Conservation (phyloP, 1,139 yeast genomes). For the Hanseniaspora uvarum region DNA sequence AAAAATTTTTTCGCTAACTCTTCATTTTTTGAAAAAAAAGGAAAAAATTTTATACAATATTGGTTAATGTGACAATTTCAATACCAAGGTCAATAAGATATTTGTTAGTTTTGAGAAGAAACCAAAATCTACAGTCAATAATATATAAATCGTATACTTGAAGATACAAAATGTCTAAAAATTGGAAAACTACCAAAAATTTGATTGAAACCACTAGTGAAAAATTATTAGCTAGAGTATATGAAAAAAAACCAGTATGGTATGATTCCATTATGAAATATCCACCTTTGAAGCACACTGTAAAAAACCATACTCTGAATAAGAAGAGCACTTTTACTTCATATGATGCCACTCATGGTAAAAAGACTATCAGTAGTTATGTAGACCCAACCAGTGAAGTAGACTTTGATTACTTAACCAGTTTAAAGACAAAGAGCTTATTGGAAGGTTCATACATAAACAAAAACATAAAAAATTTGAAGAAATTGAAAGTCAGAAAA, state of each 20-base stretch:
- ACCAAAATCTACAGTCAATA: background rate
- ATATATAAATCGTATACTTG: background rate
- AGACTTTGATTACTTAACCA: constrained; percentile 3
- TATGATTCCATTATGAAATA: constrained; percentile 66
- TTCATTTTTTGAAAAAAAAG: too few relatives aligned
- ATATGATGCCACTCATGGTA: constrained; percentile 21
- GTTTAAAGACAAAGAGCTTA: background rate
- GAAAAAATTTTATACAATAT: background rate
- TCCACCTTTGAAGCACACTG: constrained; percentile 44
- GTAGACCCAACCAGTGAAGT: constrained; percentile 9
- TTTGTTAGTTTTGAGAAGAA: too few relatives aligned
- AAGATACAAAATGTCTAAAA: constrained; percentile 10
- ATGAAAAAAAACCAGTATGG: constrained; percentile 73
- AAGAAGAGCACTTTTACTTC: constrained; percentile 13
- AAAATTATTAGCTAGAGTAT: constrained; percentile 37
- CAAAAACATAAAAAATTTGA: constrained; percentile 31
- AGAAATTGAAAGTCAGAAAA: constrained; percentile 30
- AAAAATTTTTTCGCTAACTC: background rate
- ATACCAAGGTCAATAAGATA: too few relatives aligned
- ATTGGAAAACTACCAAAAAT: constrained; percentile 36
- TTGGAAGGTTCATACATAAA: constrained; percentile 39
- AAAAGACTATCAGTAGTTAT: constrained; percentile 12
- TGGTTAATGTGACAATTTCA: too few relatives aligned
- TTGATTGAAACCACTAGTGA: constrained; percentile 10
- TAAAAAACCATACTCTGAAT: constrained; percentile 20